Evolutionary conservation across 768 basidiomycete species (phyloP), one percentile per base, ranked within the genome.

Genomic region (Epithele typhae): DNA sequence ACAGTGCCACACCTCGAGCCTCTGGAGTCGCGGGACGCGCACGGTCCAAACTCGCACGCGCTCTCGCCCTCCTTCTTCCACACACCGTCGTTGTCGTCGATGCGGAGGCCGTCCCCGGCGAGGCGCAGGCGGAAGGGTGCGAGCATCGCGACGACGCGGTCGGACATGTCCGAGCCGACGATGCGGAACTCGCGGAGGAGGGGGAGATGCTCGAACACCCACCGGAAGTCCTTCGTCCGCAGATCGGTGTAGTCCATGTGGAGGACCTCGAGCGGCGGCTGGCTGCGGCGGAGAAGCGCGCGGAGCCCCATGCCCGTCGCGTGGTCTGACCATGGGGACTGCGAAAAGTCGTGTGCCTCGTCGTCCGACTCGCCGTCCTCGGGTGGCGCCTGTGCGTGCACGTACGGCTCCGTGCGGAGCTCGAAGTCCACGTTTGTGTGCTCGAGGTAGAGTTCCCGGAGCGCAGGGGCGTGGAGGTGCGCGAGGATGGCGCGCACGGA

Each of bases 241-340:
- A 87, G 82, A 65, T 89, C 87, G 43, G 83, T 82, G 55, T 81
- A 84, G 56, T 89, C 82, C 87, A 90, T 89, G 59, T 83, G 76
- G 19, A 89, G 75, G 25, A 79, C 63, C 39, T 72, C 71, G 33
- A 90, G 66, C 12, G 83, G 83, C 2, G 87, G 87, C 40, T 67
- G 68, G 46, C 74, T 82, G 9, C 82, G 77, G 8, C 65, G 58
- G 25, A 88, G 72, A 45, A 90, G 74, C 37, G 68, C 73, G 23
- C 87, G 80, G 18, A 90, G 65, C 10, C 87, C 87, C 84, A 88
- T 85, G 18, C 87, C 87, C 2, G 84, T 89, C 18, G 83, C 83
- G 39, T 75, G 81, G 61, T 89, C 87, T 44, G 83, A 89, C 58
- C 70, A 84, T 15, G 83, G 84, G 5, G 84, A 87, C 57, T 84